Conservation (phyloP, 306 rosid species). For the Dalbergia cochinchinensis region DNA sequence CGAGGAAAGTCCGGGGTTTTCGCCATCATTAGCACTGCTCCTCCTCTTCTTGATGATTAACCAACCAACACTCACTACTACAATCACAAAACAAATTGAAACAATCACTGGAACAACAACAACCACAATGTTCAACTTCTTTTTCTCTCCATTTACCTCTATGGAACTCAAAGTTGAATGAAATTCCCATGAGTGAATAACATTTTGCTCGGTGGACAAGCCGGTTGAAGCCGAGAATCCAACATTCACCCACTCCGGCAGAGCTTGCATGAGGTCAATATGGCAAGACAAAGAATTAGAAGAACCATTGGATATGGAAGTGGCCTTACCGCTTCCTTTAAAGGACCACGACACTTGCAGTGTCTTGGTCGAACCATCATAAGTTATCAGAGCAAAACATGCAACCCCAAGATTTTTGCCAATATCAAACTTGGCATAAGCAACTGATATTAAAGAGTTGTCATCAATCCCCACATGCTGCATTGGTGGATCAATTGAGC, state of each 20-base stretch:
- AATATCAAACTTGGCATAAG: constrained; percentile 33
- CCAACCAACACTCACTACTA: constrained; percentile 9
- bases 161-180: constrained; percentile 13
- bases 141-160: not conserved
- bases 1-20: not conserved
- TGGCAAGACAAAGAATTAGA: not conserved
- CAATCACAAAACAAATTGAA: not conserved
- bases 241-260: constrained; percentile 29
- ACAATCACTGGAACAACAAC: not conserved
- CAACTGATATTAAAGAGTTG: constrained; percentile 21
- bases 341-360: constrained; percentile 45
- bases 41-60: constrained; percentile 13
- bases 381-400: constrained; percentile 28
- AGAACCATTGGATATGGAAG: not conserved
- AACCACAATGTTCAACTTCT: not conserved
- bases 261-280: constrained; percentile 23
- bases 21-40: not conserved
- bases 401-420: constrained; percentile 33
- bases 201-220: not conserved
- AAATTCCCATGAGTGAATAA: constrained; percentile 45
- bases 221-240: constrained; percentile 46
- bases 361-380: constrained; percentile 18
- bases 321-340: not conserved
- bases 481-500: constrained; percentile 42
- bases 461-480: constrained; percentile 48